phyloP scores from a whole-genome alignment of 805 yeast genomes.

The Lipomyces starkeyi region DNA sequence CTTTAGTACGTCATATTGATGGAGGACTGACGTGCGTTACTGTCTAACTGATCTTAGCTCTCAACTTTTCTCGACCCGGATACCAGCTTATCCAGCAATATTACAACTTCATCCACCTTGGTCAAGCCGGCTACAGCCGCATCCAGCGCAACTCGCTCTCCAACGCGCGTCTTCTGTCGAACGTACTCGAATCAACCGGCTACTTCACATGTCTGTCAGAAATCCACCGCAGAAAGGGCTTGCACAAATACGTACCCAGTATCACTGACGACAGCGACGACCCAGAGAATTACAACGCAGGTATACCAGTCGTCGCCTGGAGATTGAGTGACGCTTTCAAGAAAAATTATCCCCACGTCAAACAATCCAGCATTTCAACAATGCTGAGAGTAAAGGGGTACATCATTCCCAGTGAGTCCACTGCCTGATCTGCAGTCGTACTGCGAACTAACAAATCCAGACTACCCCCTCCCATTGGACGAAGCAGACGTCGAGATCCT shows the following conservation, averaged over 20 bases:
- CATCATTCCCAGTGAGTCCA: constrained; percentile 56
- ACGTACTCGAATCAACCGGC: constrained; percentile 66
- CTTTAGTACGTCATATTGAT: constrained; percentile 51
- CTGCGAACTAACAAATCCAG: constrained; percentile 53
- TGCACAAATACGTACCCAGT: constrained; percentile 39
- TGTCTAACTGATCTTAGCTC: constrained; percentile 42
- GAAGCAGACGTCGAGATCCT: constrained; percentile 70
- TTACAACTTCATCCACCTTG: constrained; percentile 74
- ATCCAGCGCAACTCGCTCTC: constrained; percentile 66
- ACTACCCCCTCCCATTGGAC: constrained; percentile 75
- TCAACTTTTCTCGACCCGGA: constrained; percentile 92
- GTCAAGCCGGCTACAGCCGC: constrained; percentile 70
- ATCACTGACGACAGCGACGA: constrained; percentile 32
- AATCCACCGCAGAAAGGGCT: constrained; percentile 67
- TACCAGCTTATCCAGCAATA: constrained; percentile 89
- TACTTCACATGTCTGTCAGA: constrained; percentile 77
- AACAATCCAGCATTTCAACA: constrained; percentile 76
- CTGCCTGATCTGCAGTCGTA: neutral
- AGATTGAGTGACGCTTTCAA: constrained; percentile 66
- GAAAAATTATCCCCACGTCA: constrained; percentile 73
- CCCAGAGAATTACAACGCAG: constrained; percentile 61
- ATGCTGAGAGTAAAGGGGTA: constrained; percentile 79
- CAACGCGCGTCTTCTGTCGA: constrained; percentile 71
- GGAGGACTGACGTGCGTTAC: neutral
- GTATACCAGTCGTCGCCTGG: constrained; percentile 91